phyloP scores from a whole-genome alignment of 2,329 filamentous ascomycete genomes.

The Fonsecaea nubica region DNA sequence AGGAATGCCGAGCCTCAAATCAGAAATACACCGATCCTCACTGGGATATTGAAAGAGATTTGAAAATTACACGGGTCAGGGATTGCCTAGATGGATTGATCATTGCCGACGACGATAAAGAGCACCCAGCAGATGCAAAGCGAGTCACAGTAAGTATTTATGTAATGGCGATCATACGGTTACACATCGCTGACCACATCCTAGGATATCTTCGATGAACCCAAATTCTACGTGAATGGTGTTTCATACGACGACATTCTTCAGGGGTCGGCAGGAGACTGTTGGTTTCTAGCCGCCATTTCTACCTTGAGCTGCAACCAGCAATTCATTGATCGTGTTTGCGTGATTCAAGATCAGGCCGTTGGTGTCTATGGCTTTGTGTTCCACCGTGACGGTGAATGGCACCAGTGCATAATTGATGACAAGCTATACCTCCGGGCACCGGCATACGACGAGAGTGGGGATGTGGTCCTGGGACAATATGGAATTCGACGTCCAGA shows the following conservation, averaged over 20 bases:
- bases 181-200: constrained; percentile 30
- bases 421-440: constrained; percentile 88
- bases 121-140: constrained; percentile 75
- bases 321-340: constrained; percentile 74
- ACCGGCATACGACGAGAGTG: constrained; percentile 80
- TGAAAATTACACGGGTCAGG: constrained; percentile 60
- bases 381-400: constrained; percentile 85
- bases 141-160: constrained; percentile 62
- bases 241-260: constrained; percentile 78
- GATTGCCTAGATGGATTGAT: constrained; percentile 61
- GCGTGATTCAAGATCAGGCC: constrained; percentile 74
- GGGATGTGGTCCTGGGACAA: constrained; percentile 74
- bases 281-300: constrained; percentile 83
- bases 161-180: not conserved
- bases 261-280: constrained; percentile 73
- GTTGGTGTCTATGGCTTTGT: constrained; percentile 87
- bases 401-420: constrained; percentile 90
- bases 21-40: constrained; percentile 89
- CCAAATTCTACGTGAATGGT: constrained; percentile 78
- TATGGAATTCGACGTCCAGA: constrained; percentile 77
- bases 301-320: constrained; percentile 77
- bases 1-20: constrained; percentile 75
- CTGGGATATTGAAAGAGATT: constrained; percentile 81
- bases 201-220: constrained; percentile 75
- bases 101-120: constrained; percentile 43